Evolutionary conservation across 2,329 filamentous ascomycete species (phyloP).

Genomic region (Hymenoscyphus linearis): DNA sequence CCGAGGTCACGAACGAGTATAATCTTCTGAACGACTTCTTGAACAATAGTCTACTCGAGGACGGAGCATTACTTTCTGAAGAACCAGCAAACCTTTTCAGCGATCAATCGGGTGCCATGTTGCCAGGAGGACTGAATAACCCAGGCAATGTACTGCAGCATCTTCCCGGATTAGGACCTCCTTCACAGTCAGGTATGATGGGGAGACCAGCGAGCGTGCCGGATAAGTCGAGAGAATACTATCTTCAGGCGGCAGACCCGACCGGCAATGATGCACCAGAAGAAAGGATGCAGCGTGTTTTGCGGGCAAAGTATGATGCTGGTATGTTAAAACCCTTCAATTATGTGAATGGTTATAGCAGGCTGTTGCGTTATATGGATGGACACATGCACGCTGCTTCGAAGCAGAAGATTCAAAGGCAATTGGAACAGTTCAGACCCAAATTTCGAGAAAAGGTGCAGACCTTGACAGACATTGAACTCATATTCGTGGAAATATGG

Average conservation of each 20-base stretch:
- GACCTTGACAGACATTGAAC: conserved; percentile 83
- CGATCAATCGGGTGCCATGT: conserved; percentile 47
- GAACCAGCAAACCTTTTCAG: conserved; percentile 58
- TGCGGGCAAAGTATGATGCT: conserved; percentile 94
- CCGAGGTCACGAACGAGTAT: conserved; percentile 94
- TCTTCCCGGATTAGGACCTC: conserved; percentile 19
- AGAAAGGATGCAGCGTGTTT: conserved; percentile 89
- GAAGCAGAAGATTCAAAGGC: conserved; percentile 85
- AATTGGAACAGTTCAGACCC: conserved; percentile 87
- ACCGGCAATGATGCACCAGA: conserved; percentile 82
- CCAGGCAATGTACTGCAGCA: conserved; percentile 33
- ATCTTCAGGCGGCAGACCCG: conserved; percentile 93
- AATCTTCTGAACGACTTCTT: conserved; percentile 96
- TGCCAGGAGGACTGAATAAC: conserved; percentile 43
- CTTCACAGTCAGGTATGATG: conserved; percentile 47
- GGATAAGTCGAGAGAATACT: conserved; percentile 75
- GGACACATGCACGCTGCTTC: conserved; percentile 75
- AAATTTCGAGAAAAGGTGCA: conserved; percentile 97
- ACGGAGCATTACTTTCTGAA: conserved; percentile 65
- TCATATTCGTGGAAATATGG: conserved; percentile 98
- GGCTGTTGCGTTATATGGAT: conserved; percentile 87
- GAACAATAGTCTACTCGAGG: conserved; percentile 84
- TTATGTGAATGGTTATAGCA: conserved; percentile 93
- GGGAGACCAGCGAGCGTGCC: conserved; percentile 53
- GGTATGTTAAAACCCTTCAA: conserved; percentile 95